Base-by-base conservation (phyloP, 257 asterid genomes). In the Solanum etuberosum region DNA sequence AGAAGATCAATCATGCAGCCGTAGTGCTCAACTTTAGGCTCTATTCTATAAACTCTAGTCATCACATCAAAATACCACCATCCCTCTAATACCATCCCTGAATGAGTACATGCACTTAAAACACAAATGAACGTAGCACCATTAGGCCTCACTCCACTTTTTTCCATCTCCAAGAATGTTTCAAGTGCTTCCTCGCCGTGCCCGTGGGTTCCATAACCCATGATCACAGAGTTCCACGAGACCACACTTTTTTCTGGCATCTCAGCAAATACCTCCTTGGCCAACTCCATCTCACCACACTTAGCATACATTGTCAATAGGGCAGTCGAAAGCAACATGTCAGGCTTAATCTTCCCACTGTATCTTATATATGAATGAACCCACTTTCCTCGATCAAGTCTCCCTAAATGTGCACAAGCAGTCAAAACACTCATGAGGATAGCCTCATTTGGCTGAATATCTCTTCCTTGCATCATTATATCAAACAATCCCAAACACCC, bases 1-100 rank as follows among this genome's bases (percentile, higher is more conserved):
- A 91, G 89, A 59, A 91, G 90, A 88, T 88, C 90, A 86, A 90
- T 86, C 93, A 90, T 86, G 87, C 93, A 91, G 13, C 93, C 92
- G 10, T 89, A 90, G 83, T 91, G 93, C 82, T 91, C 91, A 83
- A 87, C 89, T 34, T 86, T 90, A 27, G 92, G 93, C 42, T 86
- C 88, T 74, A 90, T 87, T 6, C 46, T 63, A 76, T 87, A 89
- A 67, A 83, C 88, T 87, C 88, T 87, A n/a, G 74, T 84, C 93
- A 91, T 91, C 18, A 87, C 25, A 67, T 87, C 86, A 42, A 91
- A 91, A 82, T 42, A 88, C 91, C 89, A 90, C 92, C 93, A 90
- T 2, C 92, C 92, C 90, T 90, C 93, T 61, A 90, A 51, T 46
- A 91, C 86, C 90, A 90, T 74, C 23, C 91, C 90, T 32, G 87